Conservation (phyloP, 495 filamentous ascomycete genomes). For the Hypomontagnella monticulosa region DNA sequence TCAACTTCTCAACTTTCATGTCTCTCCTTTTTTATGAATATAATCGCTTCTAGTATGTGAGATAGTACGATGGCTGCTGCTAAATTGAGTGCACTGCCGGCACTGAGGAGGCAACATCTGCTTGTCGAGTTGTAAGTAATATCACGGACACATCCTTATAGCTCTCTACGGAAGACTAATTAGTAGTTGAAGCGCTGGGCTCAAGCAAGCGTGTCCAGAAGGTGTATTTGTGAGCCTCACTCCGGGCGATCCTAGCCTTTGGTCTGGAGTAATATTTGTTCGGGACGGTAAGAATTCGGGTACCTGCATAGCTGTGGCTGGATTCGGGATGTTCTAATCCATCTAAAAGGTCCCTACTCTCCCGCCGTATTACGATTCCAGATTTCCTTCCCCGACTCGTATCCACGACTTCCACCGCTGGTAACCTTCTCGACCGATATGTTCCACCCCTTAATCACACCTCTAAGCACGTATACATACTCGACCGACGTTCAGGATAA, state of each 20-base stretch:
- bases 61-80: constrained; percentile 33
- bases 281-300: constrained; percentile 71
- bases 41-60: constrained; percentile 8
- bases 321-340: constrained; percentile 15
- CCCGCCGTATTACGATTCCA: constrained; percentile 89
- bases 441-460: constrained; percentile 92
- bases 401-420: constrained; percentile 80
- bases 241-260: constrained; percentile 80
- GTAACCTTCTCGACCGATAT: constrained; percentile 90
- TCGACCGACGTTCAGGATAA: constrained; percentile 74
- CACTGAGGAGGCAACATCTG: constrained; percentile 68
- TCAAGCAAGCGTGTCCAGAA: constrained; percentile 81
- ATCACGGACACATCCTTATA: neutral
- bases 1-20: constrained; percentile 19
- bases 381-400: constrained; percentile 83
- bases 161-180: constrained; percentile 22
- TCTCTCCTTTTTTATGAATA: constrained; percentile 9
- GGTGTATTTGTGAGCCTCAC: constrained; percentile 87
- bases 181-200: constrained; percentile 67
- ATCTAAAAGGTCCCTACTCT: constrained; percentile 78
- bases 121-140: constrained; percentile 75
- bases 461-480: constrained; percentile 90
- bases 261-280: constrained; percentile 91
- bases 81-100: constrained; percentile 38
- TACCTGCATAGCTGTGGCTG: constrained; percentile 22